A percentile compares a stretch with the other conserved stretches of the same genome.
Conservation (phyloP, 2,329 filamentous ascomycete species). For the Ophiognomonia clavigignenti-juglandacearum region DNA sequence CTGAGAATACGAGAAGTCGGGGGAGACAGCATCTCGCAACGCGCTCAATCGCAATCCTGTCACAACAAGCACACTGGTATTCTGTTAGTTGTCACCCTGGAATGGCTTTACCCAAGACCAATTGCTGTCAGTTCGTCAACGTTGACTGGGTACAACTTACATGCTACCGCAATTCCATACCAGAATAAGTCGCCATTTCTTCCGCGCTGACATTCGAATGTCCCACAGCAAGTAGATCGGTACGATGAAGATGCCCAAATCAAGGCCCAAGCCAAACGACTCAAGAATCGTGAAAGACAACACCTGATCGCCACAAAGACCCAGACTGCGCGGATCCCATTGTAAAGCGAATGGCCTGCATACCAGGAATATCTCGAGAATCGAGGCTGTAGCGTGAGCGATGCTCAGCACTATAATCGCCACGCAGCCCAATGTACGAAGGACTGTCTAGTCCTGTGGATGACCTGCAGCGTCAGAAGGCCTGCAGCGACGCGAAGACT, state of each 20-base stretch:
- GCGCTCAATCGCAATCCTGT: constrained; percentile 4
- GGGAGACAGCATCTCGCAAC: constrained; percentile 1
- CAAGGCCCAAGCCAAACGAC: not conserved
- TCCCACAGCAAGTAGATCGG: not conserved
- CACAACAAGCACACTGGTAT: not conserved
- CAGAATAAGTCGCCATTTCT: not conserved
- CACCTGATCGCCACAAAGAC: constrained; percentile 4
- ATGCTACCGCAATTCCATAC: not conserved
- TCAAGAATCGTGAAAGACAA: not conserved
- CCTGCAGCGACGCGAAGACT: not conserved
- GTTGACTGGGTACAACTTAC: not conserved
- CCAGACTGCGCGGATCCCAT: constrained; percentile 4
- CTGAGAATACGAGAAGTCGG: constrained; percentile 7
- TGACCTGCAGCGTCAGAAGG: not conserved
- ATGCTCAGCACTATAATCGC: not conserved
- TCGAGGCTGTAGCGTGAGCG: not conserved
- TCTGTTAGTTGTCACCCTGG: no score
- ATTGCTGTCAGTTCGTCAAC: no score
- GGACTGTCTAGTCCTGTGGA: not conserved
- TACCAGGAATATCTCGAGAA: constrained; percentile 1
- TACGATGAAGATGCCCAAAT: not conserved
- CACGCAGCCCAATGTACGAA: not conserved
- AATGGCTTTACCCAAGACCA: no score
- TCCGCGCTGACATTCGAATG: not conserved
- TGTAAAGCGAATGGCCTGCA: constrained; percentile 5